Base-by-base conservation (phyloP, 1,284 basidiomycete genomes). In the Ceratobasidium sp. region DNA sequence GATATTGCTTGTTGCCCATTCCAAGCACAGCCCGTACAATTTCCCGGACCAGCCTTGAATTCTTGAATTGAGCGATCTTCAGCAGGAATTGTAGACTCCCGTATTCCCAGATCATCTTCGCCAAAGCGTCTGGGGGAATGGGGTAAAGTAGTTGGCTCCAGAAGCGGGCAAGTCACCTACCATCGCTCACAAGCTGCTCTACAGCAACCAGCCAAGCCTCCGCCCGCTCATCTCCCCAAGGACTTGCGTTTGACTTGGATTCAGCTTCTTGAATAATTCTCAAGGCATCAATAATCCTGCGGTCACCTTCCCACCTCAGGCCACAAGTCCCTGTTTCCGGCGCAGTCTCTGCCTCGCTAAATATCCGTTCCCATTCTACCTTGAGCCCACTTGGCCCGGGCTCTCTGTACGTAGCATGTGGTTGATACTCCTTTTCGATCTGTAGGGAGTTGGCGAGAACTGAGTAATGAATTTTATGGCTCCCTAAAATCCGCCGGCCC, bases 21-120 rank as follows among this genome's bases (percentile, higher is more conserved):
- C 54, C 54, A 2, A 57, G 25, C 2, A 57, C 54, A 3, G 54
- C 54, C 25, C 54, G 54, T 15, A 57, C 25, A 13, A 57, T 57
- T 15, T 25, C 1, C 13, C 25, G 22, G 2, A 57, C 54, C 13
- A 5, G 11, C 4, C 19, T 25, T 25, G 29, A 15, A 25, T 57
- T 7, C 11, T 57, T 3, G 25, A 57, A 57, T 57, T 7, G 8
- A 9, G 54, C 54, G 9, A 57, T 4, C 8, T 57, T 57, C 25
- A 57, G 17, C n/a, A 57, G 17, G 25, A 57, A 57, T 57, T 57
- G 54, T 2, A 57, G 17, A 4, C 61, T 29, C 1, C 61, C 61
- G 25, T 64, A 64, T 29, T 64, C 61, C 61, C 61, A 64, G 6
- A 64, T 15, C 61, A 64, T 64, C n/a, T 64, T 64, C 5, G 61